Conservation (phyloP, 73 alveolate genomes). For the Symbiodinium pilosum region DNA sequence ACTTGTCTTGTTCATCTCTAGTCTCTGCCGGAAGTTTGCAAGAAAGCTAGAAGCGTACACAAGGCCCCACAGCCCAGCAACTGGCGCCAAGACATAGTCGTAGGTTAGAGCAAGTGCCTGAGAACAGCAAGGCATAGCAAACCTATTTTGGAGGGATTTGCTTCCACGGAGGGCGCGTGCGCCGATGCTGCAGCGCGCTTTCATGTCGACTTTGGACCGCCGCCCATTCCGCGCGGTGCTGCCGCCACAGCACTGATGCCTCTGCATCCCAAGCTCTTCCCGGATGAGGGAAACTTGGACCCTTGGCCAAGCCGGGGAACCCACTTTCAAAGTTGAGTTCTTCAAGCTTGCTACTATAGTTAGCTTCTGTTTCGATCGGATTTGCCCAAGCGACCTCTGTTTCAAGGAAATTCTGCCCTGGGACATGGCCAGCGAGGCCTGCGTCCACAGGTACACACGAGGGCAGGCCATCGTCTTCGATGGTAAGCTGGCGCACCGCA, state of each 20-base stretch:
- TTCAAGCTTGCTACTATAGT: not conserved
- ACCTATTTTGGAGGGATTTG: too few relatives aligned
- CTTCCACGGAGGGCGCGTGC: not conserved
- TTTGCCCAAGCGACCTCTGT: too few relatives aligned
- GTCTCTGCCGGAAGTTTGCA: too few relatives aligned
- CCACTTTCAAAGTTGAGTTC: too few relatives aligned
- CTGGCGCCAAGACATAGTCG: too few relatives aligned
- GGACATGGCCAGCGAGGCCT: constrained; percentile 37
- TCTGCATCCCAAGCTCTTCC: constrained; percentile 24
- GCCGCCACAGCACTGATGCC: constrained; percentile 87
- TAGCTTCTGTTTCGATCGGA: not conserved
- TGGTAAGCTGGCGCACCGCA: constrained; percentile 80
- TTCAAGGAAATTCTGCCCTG: constrained; percentile 52
- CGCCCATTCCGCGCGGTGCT: constrained; percentile 58
- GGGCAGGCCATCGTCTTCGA: constrained; percentile 76
- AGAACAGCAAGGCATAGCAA: too few relatives aligned
- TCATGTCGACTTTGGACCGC: constrained; percentile 80
- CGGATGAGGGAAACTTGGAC: constrained; percentile 29
- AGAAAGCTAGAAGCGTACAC: too few relatives aligned
- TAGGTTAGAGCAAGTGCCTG: too few relatives aligned
- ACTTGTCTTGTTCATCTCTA: too few relatives aligned
- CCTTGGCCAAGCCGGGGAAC: too few relatives aligned
- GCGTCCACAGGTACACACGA: constrained; percentile 6
- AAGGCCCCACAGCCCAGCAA: too few relatives aligned
- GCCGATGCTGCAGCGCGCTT: constrained; percentile 8